phyloP scores from a whole-genome alignment of 2,329 filamentous ascomycete species.

The Aaosphaeria arxii region DNA sequence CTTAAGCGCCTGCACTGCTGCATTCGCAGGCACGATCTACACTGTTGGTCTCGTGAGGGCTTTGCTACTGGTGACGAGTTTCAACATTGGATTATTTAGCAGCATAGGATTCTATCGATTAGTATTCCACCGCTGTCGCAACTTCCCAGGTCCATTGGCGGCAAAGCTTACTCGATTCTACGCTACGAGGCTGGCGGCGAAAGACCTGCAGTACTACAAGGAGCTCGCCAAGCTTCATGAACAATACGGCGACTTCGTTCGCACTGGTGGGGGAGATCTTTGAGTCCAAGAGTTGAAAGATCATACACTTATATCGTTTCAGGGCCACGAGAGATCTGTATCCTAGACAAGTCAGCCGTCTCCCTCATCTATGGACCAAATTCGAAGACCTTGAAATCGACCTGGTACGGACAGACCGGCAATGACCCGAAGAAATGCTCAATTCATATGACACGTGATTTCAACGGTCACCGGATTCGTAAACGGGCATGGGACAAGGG shows the following conservation, averaged over 20 bases:
- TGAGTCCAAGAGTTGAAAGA: not conserved
- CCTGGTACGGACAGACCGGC: slow-evolving; percentile 21
- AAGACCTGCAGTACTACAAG: slow-evolving; percentile 25
- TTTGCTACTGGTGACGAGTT: slow-evolving; percentile 6
- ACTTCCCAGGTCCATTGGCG: slow-evolving; percentile 19
- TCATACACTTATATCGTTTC: not conserved
- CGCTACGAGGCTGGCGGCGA: slow-evolving; percentile 19
- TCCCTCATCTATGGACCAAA: slow-evolving; percentile 18
- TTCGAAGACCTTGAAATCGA: slow-evolving; percentile 21
- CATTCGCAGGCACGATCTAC: slow-evolving; percentile 11
- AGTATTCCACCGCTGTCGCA: slow-evolving; percentile 20
- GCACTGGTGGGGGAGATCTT: slow-evolving; percentile 21
- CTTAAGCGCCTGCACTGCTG: slow-evolving; percentile 9
- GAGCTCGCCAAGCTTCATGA: slow-evolving; percentile 25
- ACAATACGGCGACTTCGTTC: slow-evolving; percentile 33
- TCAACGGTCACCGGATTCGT: slow-evolving; percentile 14
- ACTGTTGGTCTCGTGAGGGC: slow-evolving; percentile 7
- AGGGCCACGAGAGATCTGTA: slow-evolving; percentile 21
- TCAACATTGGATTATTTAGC: slow-evolving; percentile 10
- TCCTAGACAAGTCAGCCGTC: slow-evolving; percentile 17
- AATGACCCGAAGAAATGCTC: slow-evolving; percentile 17
- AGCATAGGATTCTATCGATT: slow-evolving; percentile 24
- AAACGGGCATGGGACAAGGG: slow-evolving; percentile 26
- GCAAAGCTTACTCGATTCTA: slow-evolving; percentile 27
- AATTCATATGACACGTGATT: slow-evolving; percentile 21